Evolutionary conservation across 306 rosid species (phyloP).

Genomic region (Carpinus fangiana): DNA sequence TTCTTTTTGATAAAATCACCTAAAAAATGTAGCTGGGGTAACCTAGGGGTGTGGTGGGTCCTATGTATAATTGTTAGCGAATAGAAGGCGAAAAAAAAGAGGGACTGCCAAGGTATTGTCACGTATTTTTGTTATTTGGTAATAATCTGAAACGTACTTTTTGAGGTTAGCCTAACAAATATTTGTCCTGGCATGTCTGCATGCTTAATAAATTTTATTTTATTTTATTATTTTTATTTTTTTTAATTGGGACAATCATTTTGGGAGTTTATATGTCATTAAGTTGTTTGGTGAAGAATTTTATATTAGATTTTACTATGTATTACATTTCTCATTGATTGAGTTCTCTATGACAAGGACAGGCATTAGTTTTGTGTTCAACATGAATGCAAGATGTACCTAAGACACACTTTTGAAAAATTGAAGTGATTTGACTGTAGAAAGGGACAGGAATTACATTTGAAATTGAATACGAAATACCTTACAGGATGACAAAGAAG

Average conservation of each 20-base stretch:
- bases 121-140: neutral
- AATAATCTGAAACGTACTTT: neutral
- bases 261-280: neutral
- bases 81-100: neutral
- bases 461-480: neutral
- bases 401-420: neutral
- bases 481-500: neutral
- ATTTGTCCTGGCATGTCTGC: neutral
- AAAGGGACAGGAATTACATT: neutral
- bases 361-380: neutral
- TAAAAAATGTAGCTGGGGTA: conserved; percentile 9
- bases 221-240: neutral
- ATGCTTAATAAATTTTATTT: neutral
- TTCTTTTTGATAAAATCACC: conserved; percentile 24
- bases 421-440: neutral
- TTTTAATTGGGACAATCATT: neutral
- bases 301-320: neutral
- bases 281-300: neutral
- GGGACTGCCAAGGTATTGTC: neutral
- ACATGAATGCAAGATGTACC: neutral
- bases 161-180: neutral
- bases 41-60: neutral
- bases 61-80: neutral
- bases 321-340: neutral
- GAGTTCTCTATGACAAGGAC: neutral